phyloP scores from a whole-genome alignment of 768 basidiomycete species.

The Serendipita sp. region DNA sequence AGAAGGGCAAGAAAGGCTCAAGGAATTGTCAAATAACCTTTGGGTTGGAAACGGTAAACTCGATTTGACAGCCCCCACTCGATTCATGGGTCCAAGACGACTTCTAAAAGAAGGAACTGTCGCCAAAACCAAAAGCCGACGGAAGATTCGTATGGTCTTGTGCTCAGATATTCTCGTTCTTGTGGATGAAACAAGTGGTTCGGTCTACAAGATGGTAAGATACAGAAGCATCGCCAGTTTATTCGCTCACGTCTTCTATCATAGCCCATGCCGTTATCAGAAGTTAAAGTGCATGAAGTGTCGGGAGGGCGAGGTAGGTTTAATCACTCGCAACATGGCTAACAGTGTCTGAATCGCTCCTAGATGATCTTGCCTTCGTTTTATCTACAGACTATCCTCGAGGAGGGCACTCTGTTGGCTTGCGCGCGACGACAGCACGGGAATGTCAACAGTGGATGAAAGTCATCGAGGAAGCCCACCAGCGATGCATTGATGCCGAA shows the following conservation, averaged over 20 bases:
- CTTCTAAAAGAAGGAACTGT: slow-evolving; percentile 66
- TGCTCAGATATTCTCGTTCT: slow-evolving; percentile 85
- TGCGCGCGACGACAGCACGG: slow-evolving; percentile 39
- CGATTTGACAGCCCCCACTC: slow-evolving; percentile 81
- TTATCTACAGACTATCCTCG: slow-evolving; percentile 50
- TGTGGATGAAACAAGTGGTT: slow-evolving; percentile 51
- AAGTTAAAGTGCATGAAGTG: slow-evolving; percentile 40
- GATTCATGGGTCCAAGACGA: slow-evolving; percentile 62
- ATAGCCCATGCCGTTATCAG: slow-evolving; percentile 60
- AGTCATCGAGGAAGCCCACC: slow-evolving; percentile 26
- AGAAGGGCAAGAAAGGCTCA: slow-evolving; percentile 64
- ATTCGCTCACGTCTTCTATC: not conserved
- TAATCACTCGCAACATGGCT: not conserved
- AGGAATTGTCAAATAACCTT: slow-evolving; percentile 54
- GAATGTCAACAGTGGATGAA: slow-evolving; percentile 42
- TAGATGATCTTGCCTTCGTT: slow-evolving; percentile 56
- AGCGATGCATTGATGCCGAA: slow-evolving; percentile 11
- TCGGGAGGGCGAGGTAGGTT: slow-evolving; percentile 34
- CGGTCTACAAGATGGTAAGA: slow-evolving; percentile 70
- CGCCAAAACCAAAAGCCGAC: slow-evolving; percentile 68
- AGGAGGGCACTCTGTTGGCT: slow-evolving; percentile 50
- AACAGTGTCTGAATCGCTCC: not conserved
- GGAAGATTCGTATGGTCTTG: slow-evolving; percentile 58
- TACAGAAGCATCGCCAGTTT: not conserved
- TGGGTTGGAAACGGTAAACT: slow-evolving; percentile 81